Evolutionary conservation across 768 basidiomycete species (phyloP), one percentile per base, ranked within the genome.

Genomic region (Termitomyces sp.): DNA sequence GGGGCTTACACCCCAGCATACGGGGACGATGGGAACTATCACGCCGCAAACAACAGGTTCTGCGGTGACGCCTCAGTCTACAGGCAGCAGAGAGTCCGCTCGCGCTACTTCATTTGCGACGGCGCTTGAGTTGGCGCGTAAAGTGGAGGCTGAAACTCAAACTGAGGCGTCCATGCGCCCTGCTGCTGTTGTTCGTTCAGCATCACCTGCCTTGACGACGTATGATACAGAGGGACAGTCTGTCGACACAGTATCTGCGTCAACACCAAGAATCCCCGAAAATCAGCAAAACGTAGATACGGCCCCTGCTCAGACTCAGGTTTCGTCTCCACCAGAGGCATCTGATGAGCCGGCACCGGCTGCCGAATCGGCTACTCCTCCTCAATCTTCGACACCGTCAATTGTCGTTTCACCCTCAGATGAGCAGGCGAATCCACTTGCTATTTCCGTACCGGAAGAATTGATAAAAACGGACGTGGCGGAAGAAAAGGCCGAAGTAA

Each of bases 41-140:
- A 54, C 58, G 22, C 53, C 58, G 9, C 58, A 58, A 18, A 33
- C 20, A 14, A 58, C 58, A 14, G 58, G 58, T 18, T 58, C 58
- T 32, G 35, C 22, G 2, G 32, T 54, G 26, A 26, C 54, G 36
- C 60, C 52, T n/a, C 69, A 65, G 42, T 57, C 58, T 32, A 58
- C 59, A 22, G 58, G 43, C 26, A 54, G 61, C 40, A 68, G 63
- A 33, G 64, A 57, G 48, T 50, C 59, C 44, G 56, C 35, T 48
- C 64, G 75, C 24, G 72, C 68, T 3, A 75, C 74, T 9, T 70
- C 71, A 1, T 78, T 78, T 60, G 66, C 69, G 28, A 69, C 72
- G 44, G 77, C 76, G n/a, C 64, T 78, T 56, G 77, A 75, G 57
- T 65, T 71, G 24, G 77, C 78, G 12, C 66, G 72, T 28, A 75